These are phyloP conservation scores for Aspergillus tubingensis DNA, from an alignment of 2,329 filamentous ascomycete genomes.

Conservation along the genomic window DNA sequence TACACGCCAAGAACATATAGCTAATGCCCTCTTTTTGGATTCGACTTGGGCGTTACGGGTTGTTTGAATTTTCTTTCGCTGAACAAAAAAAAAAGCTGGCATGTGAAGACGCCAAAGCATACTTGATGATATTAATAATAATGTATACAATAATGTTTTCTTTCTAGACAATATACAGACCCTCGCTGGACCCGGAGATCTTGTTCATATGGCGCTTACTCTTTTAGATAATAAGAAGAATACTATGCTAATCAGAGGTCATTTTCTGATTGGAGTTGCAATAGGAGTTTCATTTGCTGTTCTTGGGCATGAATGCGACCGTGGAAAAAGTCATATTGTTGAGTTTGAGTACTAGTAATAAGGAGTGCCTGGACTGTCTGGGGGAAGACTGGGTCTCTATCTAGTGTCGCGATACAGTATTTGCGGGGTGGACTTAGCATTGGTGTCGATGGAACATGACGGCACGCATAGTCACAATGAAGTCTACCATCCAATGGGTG, in stretches of 20 bases:
- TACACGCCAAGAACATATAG: neutral
- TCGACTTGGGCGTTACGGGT: neutral
- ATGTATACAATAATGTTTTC: conserved; percentile 7
- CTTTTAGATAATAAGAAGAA: neutral
- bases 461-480: neutral
- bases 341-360: no score
- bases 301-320: neutral
- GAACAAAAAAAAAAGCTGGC: neutral
- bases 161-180: conserved; percentile 1
- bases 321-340: neutral
- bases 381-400: conserved; percentile 8
- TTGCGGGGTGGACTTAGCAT: conserved; percentile 4
- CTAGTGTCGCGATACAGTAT: conserved; percentile 6
- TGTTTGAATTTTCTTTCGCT: neutral
- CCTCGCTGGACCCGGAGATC: neutral
- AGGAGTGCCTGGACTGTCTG: neutral
- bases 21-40: neutral
- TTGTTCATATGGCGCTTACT: neutral
- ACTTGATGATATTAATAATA: conserved; percentile 7
- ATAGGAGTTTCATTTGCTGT: neutral
- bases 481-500: neutral
- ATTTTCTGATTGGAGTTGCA: neutral
- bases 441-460: neutral
- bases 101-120: neutral
- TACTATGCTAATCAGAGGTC: no score